Evolutionary conservation across 2,329 filamentous ascomycete genomes (phyloP), one percentile per base, ranked within the genome.

Genomic region (Stagonosporopsis cucurbitacearum): DNA sequence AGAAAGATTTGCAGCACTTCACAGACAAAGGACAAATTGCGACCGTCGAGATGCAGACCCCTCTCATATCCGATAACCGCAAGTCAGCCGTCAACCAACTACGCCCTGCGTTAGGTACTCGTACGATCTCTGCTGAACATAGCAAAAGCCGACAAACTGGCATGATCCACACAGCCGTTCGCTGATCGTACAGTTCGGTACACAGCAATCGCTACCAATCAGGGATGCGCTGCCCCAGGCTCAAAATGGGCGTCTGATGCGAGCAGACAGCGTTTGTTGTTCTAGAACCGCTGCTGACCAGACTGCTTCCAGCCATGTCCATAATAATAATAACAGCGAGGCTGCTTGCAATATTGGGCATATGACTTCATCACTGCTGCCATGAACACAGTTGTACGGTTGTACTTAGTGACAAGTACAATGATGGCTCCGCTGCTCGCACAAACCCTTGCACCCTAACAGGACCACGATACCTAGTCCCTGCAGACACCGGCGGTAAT

Each of bases 11-110:
- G 43, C 35, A 15, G 22, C 12, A 15, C n/a, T 11, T 11, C 23
- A 22, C 13, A 28, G 41, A 17, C 12, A 36, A 43, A 33, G 8
- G 25, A 28, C 41, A 42, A 46, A 50, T 47, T 46, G 47, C 46
- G 46, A 55, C 36, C 35, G 35, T 50, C 52, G 26, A 42, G 28
- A 19, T 25, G 52, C 52, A 45, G 40, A 13, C n/a, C 46, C 36
- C 41, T 36, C 46, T 36, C 26, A 46, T 50, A 28, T 41, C 46
- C 35, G 28, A 46, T 22, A n/a, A n/a, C n/a, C n/a, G n/a, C 25
- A 32, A 39, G 22, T n/a, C n/a, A 20, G 17, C 12, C 12, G 13
- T 15, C 36, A 23, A 28, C 8, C 3, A 22, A 19, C 19, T 8
- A 25, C 11, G 40, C 35, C 26, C 25, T 26, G 25, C 25, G n/a